Evolutionary conservation across 768 basidiomycete genomes (phyloP).

Genomic region (Tylopilus sp.): DNA sequence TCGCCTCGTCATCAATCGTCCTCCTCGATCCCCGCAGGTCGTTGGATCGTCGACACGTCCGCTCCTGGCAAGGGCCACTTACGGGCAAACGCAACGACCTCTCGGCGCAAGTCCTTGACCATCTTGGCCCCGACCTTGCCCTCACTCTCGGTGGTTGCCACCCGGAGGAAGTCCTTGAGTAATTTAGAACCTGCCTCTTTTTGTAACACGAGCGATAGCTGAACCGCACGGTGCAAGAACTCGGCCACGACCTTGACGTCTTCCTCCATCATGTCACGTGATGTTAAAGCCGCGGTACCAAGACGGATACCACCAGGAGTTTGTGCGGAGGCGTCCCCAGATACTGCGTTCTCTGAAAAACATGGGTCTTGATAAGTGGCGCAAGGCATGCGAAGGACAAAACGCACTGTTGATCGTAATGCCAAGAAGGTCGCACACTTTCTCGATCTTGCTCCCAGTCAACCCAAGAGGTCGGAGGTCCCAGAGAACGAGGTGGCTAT

Average conservation of each 20-base stretch:
- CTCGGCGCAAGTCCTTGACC: conserved; percentile 71
- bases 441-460: conserved; percentile 98
- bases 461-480: conserved; percentile 92
- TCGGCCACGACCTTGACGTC: conserved; percentile 85
- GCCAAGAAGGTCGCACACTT: conserved; percentile 93
- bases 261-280: conserved; percentile 85
- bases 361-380: neutral
- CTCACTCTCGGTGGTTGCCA: conserved; percentile 64
- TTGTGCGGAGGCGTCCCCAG: conserved; percentile 93
- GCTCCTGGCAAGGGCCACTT: conserved; percentile 95
- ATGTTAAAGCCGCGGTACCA: conserved; percentile 91
- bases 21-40: conserved; percentile 64
- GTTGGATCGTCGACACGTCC: conserved; percentile 41
- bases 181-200: conserved; percentile 94
- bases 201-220: conserved; percentile 85
- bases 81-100: conserved; percentile 79
- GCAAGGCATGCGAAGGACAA: neutral
- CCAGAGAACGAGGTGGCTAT: conserved; percentile 98
- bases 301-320: conserved; percentile 97
- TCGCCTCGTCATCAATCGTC: conserved; percentile 33
- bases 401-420: conserved; percentile 92
- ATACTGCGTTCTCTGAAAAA: conserved; percentile 84
- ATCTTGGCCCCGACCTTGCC: conserved; percentile 67
- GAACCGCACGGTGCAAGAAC: conserved; percentile 93
- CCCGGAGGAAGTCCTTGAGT: conserved; percentile 92